These are phyloP conservation scores for Rosa hybrid DNA, from an alignment of 331 rosid genomes.

Conservation along the genomic window DNA sequence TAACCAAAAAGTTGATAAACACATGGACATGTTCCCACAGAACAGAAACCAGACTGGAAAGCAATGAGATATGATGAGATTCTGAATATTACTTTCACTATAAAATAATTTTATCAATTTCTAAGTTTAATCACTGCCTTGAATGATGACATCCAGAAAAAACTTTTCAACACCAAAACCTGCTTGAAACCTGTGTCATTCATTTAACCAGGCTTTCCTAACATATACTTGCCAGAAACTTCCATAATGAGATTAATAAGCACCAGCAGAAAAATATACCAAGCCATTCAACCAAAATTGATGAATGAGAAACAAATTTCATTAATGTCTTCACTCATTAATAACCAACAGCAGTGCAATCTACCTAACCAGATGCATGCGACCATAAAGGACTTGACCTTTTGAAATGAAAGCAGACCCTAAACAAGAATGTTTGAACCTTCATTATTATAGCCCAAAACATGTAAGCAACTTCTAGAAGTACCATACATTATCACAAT, in stretches of 20 bases:
- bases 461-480: not conserved
- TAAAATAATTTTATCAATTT: not conserved
- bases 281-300: not conserved
- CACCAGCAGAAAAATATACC: not conserved
- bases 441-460: not conserved
- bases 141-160: not conserved
- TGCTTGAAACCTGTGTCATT: not conserved
- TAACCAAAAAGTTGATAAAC: not conserved
- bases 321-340: not conserved
- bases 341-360: not conserved
- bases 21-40: slow-evolving; percentile 1
- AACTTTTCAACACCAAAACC: not conserved
- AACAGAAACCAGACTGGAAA: slow-evolving; percentile 4
- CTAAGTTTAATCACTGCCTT: not conserved
- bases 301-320: not conserved
- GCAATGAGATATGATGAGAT: not conserved
- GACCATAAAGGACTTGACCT: not conserved
- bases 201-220: not conserved
- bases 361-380: not conserved
- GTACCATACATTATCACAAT: not conserved
- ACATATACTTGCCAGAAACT: not conserved
- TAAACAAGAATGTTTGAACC: not conserved
- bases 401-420: slow-evolving; percentile 1
- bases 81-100: not conserved
- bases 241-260: not conserved